Conservation (phyloP, 2,329 filamentous ascomycete species). For the Pseudogymnoascus sp. region DNA sequence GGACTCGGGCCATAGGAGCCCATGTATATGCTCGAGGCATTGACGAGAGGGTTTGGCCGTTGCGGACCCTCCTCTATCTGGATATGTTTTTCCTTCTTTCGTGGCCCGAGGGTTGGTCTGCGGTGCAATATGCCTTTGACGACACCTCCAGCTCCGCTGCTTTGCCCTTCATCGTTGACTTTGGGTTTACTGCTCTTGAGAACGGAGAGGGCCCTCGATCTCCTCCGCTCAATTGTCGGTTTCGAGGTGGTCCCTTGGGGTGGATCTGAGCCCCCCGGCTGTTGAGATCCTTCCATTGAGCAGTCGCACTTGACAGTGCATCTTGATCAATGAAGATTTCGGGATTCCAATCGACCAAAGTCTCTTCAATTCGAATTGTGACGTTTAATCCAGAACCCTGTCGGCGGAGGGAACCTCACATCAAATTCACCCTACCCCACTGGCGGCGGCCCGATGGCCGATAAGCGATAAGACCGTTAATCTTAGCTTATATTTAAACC, state of each 20-base stretch:
- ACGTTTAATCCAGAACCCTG: neutral
- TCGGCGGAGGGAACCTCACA: neutral
- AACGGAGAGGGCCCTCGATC: neutral
- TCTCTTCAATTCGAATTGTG: neutral
- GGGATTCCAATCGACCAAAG: neutral
- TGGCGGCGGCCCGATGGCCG: neutral
- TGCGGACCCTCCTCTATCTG: constrained; percentile 19
- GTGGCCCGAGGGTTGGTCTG: constrained; percentile 10
- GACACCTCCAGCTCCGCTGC: neutral
- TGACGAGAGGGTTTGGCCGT: constrained; percentile 15
- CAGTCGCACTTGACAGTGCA: neutral
- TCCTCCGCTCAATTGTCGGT: neutral
- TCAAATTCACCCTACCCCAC: neutral
- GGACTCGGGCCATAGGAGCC: constrained; percentile 26
- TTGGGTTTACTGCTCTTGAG: neutral
- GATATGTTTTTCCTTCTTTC: constrained; percentile 20
- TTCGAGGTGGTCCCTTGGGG: neutral
- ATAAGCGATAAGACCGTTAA: constrained; percentile 5
- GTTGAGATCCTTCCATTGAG: constrained; percentile 3
- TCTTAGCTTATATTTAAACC: constrained; percentile 7
- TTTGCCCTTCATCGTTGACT: neutral
- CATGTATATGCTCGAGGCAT: constrained; percentile 25
- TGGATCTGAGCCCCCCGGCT: neutral
- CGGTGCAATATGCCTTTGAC: constrained; percentile 18
- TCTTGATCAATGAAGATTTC: neutral